These are phyloP conservation scores for Mrakia gelida DNA, from an alignment of 768 basidiomycete species.

Conservation along the genomic window DNA sequence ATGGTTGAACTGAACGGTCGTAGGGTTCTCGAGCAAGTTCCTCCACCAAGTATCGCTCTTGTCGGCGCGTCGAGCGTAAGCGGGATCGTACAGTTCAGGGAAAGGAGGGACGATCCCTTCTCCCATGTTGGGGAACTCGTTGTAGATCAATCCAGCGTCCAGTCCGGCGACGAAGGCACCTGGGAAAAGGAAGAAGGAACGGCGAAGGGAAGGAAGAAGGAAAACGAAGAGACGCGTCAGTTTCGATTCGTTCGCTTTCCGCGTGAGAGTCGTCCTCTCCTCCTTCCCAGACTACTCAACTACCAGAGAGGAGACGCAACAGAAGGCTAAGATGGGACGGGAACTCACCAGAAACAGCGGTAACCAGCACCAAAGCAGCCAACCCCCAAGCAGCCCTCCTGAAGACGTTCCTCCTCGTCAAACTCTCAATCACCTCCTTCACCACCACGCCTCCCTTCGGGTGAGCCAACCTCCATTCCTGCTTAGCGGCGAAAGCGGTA, in stretches of 20 bases:
- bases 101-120: constrained; percentile 73
- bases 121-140: constrained; percentile 97
- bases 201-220: not conserved
- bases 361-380: constrained; percentile 77
- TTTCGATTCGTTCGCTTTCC: not conserved
- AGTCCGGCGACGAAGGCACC: constrained; percentile 98
- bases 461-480: constrained; percentile 64
- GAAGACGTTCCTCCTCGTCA: constrained; percentile 52
- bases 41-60: constrained; percentile 86
- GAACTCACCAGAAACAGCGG: constrained; percentile 77
- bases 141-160: constrained; percentile 94
- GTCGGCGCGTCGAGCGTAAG: constrained; percentile 61
- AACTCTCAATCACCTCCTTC: not conserved
- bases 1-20: constrained; percentile 95
- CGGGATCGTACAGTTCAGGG: constrained; percentile 70
- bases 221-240: not conserved
- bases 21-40: constrained; percentile 94
- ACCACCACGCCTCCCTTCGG: constrained; percentile 61
- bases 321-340: not conserved
- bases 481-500: constrained; percentile 66
- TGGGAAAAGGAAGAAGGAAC: constrained; percentile 40
- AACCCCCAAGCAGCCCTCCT: constrained; percentile 58
- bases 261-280: not conserved
- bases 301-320: constrained; percentile 12
- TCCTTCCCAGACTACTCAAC: too few species aligned